Evolutionary conservation across 306 rosid genomes (phyloP), one percentile per base, ranked within the genome.

Genomic region (Cicer chorassanicum): DNA sequence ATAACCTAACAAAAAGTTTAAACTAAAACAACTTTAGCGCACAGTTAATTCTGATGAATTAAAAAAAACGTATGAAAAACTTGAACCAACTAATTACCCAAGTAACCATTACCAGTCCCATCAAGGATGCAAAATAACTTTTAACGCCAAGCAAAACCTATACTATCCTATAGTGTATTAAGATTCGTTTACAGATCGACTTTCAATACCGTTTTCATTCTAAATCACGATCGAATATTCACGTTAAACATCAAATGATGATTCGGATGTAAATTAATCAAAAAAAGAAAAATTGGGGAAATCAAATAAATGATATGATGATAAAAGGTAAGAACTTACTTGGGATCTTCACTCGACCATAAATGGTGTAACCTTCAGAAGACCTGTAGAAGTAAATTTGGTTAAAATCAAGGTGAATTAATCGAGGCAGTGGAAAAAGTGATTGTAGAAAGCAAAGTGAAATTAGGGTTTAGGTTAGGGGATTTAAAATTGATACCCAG

Each of bases 341-440:
- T 1, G 86, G 91, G 75, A 95, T 90, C 91, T 78, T 95, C 68
- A 90, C 98, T 62, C 96, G 97, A 76, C 99, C 98, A 66, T 81
- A 86, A 63, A 95, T 90, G 12, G 92, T 78, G 89, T 78, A 86
- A 6, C 99, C 98, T 51, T 95, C 99, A 42, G 84, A 38, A 44
- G 88, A 88, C 79, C 97, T 92, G 84, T 21, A 50, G 24, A 79
- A 59, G 34, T 24, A 36, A 24, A 18, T 75, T 54, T 59, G 9
- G 29, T 15, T 40, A 41, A 61, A 67, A 81, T 13, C 51, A 65
- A 65, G 36, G 55, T 8, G 13, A 75, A 49, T 16, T 6, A 61
- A 72, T 2, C 7, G 66, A 65, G 16, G 36, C 54, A 61, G 73
- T 54, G 19, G 43, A 57, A 70, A 71, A 34, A 12, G 15, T 54